Evolutionary conservation across 2,329 filamentous ascomycete species (phyloP).

Genomic region (Xylogone sp.): DNA sequence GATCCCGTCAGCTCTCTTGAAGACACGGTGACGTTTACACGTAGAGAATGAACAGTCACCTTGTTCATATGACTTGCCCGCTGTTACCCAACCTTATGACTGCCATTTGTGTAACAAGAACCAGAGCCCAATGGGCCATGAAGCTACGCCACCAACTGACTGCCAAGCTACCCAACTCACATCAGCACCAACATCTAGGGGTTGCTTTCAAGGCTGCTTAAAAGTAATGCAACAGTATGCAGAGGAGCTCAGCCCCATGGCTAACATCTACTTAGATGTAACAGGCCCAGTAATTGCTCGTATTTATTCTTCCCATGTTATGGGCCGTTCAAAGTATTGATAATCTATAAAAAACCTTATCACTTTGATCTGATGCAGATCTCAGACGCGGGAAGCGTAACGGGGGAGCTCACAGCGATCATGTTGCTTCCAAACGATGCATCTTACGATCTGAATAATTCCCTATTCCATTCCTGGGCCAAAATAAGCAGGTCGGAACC

Average conservation of each 20-base stretch:
- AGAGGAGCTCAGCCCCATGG: neutral
- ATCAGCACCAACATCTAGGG: neutral
- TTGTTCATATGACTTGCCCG: neutral
- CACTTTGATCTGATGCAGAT: too few species aligned
- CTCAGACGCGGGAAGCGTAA: too few species aligned
- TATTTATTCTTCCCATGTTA: too few species aligned
- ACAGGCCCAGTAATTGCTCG: neutral
- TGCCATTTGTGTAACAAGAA: neutral
- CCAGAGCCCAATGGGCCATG: neutral
- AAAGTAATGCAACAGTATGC: neutral
- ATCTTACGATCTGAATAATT: too few species aligned
- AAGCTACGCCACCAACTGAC: neutral
- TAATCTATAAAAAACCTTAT: too few species aligned
- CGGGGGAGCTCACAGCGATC: too few species aligned
- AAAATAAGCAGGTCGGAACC: too few species aligned
- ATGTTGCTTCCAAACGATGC: too few species aligned
- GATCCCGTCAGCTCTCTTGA: neutral
- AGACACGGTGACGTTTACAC: neutral
- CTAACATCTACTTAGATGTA: neutral
- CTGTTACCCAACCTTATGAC: neutral
- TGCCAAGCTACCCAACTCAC: neutral
- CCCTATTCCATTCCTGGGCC: too few species aligned
- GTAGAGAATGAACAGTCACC: neutral
- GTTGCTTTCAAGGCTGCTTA: neutral
- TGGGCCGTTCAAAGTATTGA: too few species aligned